Conservation (phyloP, 495 filamentous ascomycete genomes). For the Viridothelium virens region DNA sequence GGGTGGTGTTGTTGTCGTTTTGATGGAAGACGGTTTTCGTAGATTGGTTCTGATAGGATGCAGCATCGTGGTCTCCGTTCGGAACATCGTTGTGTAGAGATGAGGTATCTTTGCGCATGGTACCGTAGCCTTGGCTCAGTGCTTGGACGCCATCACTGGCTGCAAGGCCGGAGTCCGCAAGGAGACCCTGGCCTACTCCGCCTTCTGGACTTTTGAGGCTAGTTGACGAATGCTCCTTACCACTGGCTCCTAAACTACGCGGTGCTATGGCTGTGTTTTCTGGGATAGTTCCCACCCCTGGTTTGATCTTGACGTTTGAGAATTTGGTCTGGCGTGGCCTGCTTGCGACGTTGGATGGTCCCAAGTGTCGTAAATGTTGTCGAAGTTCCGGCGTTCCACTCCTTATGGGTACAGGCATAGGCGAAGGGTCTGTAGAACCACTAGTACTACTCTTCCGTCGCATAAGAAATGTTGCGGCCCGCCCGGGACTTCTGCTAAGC, state of each 20-base stretch:
- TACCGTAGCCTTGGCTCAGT: slow-evolving; percentile 59
- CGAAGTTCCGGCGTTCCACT: slow-evolving; percentile 54
- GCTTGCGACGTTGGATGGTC: slow-evolving; percentile 83
- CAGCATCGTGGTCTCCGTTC: slow-evolving; percentile 15
- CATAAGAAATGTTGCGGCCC: slow-evolving; percentile 42
- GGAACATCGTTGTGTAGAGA: slow-evolving; percentile 8
- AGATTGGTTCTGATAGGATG: slow-evolving; percentile 15
- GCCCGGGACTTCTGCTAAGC: slow-evolving; percentile 15
- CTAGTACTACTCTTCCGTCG: slow-evolving; percentile 32
- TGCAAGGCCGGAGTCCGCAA: slow-evolving; percentile 44
- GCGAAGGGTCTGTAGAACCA: slow-evolving; percentile 17
- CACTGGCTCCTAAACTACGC: slow-evolving; percentile 20
- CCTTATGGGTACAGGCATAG: slow-evolving; percentile 23
- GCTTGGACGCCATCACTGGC: slow-evolving; percentile 65
- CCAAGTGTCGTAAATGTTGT: slow-evolving; percentile 81
- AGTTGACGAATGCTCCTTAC: slow-evolving; percentile 21
- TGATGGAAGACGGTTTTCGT: slow-evolving; percentile 9
- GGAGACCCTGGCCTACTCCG: slow-evolving; percentile 47
- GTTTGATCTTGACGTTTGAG: slow-evolving; percentile 86
- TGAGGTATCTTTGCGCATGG: slow-evolving; percentile 32
- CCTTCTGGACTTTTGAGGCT: slow-evolving; percentile 34
- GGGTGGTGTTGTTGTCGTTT: background rate
- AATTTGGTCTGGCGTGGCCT: slow-evolving; percentile 78
- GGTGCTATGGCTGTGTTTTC: slow-evolving; percentile 23
- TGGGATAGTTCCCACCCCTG: slow-evolving; percentile 37